Evolutionary conservation across 176 grass and related monocot genomes (phyloP).

Genomic region (Triticum timopheevii): DNA sequence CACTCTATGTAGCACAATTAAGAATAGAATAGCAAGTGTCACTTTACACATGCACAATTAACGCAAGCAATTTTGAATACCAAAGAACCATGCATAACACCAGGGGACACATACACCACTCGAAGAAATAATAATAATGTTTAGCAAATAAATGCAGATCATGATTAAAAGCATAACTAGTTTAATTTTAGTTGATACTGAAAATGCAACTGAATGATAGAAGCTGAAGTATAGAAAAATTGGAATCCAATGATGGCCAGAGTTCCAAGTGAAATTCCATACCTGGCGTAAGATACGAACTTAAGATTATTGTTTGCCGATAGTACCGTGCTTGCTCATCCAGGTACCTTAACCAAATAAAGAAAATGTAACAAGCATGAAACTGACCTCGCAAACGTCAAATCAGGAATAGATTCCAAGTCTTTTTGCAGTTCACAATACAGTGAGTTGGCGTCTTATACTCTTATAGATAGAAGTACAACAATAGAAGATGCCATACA

Average conservation of each 20-base stretch:
- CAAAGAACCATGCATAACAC: not conserved
- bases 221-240: not conserved
- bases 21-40: not conserved
- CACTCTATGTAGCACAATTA: not conserved
- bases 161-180: not conserved
- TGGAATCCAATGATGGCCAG: not conserved
- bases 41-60: not conserved
- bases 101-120: not conserved
- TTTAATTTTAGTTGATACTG: not conserved
- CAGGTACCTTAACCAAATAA: slow-evolving; percentile 67
- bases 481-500: not conserved
- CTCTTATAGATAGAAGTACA: not conserved
- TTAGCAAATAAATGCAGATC: not conserved
- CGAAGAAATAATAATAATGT: not conserved
- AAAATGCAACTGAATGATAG: slow-evolving; percentile 3
- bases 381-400: slow-evolving; percentile 10
- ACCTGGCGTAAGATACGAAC: slow-evolving; percentile 92
- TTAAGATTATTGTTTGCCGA: slow-evolving; percentile 86
- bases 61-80: slow-evolving; percentile 22
- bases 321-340: slow-evolving; percentile 74
- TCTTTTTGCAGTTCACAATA: not conserved
- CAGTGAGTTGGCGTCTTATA: not conserved
- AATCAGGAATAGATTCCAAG: slow-evolving; percentile 25
- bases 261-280: slow-evolving; percentile 18
- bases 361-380: slow-evolving; percentile 33